A percentile compares a stretch with the other conserved stretches of the same genome.
Evolutionary conservation across 2,329 filamentous ascomycete genomes (phyloP).

Genomic region (Ascochyta viciae-villosae): DNA sequence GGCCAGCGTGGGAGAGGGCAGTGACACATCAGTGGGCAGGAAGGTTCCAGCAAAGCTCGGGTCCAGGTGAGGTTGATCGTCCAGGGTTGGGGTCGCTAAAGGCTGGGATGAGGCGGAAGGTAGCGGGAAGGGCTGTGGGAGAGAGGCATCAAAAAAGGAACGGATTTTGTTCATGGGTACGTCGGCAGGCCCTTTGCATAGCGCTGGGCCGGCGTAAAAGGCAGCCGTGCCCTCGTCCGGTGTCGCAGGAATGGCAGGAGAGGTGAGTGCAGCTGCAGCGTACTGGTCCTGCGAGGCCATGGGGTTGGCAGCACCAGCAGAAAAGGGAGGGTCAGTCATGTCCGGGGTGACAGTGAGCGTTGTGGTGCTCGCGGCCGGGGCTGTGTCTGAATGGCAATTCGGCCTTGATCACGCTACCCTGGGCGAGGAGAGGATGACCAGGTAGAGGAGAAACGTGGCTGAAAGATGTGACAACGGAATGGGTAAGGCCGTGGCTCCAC

Average conservation of each 20-base stretch:
- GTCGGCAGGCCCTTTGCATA: slow-evolving; percentile 15
- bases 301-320: slow-evolving; percentile 9
- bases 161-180: slow-evolving; percentile 22
- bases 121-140: slow-evolving; percentile 40
- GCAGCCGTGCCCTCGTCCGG: slow-evolving; percentile 28
- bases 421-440: slow-evolving; percentile 23
- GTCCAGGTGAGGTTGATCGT: slow-evolving; percentile 35
- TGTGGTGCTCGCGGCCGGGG: slow-evolving; percentile 7
- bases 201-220: slow-evolving; percentile 22
- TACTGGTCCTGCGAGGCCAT: slow-evolving; percentile 18
- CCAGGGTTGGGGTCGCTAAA: slow-evolving; percentile 36
- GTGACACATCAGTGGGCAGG: slow-evolving; percentile 40
- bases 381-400: slow-evolving; percentile 19
- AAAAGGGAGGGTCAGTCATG: slow-evolving; percentile 23
- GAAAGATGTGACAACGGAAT: slow-evolving; percentile 32
- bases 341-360: slow-evolving; percentile 16
- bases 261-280: slow-evolving; percentile 20
- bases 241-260: slow-evolving; percentile 29
- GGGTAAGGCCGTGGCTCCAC: slow-evolving; percentile 31
- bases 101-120: slow-evolving; percentile 32
- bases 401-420: slow-evolving; percentile 21
- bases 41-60: slow-evolving; percentile 34
- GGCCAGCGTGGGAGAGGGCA: slow-evolving; percentile 39
- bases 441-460: slow-evolving; percentile 34
- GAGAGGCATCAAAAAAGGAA: slow-evolving; percentile 38